Percentiles rank a stretch among this genome's conserved stretches.
These are phyloP conservation scores for Monilinia fructicola DNA, from an alignment of 2,329 filamentous ascomycete species.

Conservation along the genomic window DNA sequence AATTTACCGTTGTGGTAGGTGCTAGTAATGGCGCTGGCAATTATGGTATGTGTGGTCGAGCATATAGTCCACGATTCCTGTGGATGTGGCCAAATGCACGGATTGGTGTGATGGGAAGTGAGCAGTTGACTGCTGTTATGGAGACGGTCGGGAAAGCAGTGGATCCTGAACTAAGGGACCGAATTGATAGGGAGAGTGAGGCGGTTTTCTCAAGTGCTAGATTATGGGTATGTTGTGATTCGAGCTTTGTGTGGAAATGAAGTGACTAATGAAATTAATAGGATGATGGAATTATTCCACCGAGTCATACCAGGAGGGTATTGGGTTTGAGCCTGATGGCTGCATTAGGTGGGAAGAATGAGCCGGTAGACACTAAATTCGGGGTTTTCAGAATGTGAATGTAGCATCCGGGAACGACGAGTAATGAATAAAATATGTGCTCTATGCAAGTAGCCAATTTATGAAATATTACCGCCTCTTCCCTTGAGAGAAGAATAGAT, in stretches of 20 bases:
- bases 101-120: constrained; percentile 92
- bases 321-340: constrained; percentile 71
- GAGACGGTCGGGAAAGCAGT: constrained; percentile 83
- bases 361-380: constrained; percentile 65
- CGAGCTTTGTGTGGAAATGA: constrained; percentile 12
- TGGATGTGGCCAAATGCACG: constrained; percentile 99
- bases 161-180: constrained; percentile 75
- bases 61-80: constrained; percentile 85
- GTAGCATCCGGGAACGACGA: not conserved
- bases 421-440: not conserved
- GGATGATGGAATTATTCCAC: constrained; percentile 79
- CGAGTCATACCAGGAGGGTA: constrained; percentile 71
- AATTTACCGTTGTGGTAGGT: constrained; percentile 96
- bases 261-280: constrained; percentile 36
- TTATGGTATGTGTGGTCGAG: constrained; percentile 96
- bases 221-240: constrained; percentile 63
- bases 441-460: not conserved
- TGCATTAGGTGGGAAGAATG: constrained; percentile 66
- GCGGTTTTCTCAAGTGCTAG: constrained; percentile 84
- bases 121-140: constrained; percentile 92
- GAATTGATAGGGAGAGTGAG: constrained; percentile 89
- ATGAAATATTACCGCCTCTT: not conserved
- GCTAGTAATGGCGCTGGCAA: constrained; percentile 92
- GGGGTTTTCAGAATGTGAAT: constrained; percentile 79
- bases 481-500: too few relatives aligned